Evolutionary conservation across 1,284 basidiomycete genomes (phyloP), one percentile per base, ranked within the genome.

Genomic region (Puccinia polysora): DNA sequence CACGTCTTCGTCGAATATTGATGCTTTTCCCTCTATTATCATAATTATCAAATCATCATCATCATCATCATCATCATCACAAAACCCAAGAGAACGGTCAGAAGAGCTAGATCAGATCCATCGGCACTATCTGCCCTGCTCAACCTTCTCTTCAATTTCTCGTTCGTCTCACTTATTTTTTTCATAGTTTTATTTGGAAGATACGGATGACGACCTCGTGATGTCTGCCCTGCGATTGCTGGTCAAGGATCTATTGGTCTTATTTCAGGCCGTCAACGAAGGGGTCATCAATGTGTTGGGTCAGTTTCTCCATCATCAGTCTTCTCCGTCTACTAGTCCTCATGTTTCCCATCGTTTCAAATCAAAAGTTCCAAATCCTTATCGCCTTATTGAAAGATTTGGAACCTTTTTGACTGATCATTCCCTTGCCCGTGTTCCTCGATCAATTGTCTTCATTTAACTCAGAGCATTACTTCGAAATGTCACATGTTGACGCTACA

Each of bases 181-280:
- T 30, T 18, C 15, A 23, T 75, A 93, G 89, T 96, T 98, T 81
- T 98, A 96, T 81, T 82, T 91, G 65, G 95, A 97, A 77, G 88
- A 97, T 78, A 75, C 53, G 43, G 82, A 95, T 28, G 88, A 91
- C 77, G 94, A 98, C 78, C 90, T 96, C 77, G 85, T 97, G 63
- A 88, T 91, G 71, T 87, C 89, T 1, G 91, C 96, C 0, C 84
- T 97, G 74, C 85, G 91, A 50, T 91, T 99, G 89, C 84, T 96
- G n/a, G 89, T 97, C 76, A 97, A 97, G 79, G 96, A 99, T 80
- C 84, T 98, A 6, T 84, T 98, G 59, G 90, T 96, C 70, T 83
- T 98, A 20, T 97, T 97, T 81, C 94, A 96, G 78, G 93, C 91
- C 2, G 89, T 92, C 74, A 99, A 99, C 77, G 95, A 99, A 79